Percentiles rank a stretch among this genome's conserved stretches.
phyloP scores from a whole-genome alignment of 2,329 filamentous ascomycete species.

The Aspergillus piperis region DNA sequence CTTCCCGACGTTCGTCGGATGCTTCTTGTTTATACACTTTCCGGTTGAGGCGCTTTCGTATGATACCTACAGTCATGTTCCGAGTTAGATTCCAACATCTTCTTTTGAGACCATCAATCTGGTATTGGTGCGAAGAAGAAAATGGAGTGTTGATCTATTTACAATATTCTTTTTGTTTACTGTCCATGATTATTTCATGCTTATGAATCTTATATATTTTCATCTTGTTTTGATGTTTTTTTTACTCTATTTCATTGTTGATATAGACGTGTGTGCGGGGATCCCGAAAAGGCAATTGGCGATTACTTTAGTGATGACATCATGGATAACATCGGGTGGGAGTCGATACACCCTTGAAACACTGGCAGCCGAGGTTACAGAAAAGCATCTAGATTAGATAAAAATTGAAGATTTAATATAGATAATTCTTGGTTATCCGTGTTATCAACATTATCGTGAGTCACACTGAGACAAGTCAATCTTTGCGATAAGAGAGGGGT shows the following conservation, averaged over 20 bases:
- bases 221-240: not conserved
- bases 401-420: not conserved
- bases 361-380: not conserved
- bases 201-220: not conserved
- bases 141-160: not conserved
- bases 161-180: not conserved
- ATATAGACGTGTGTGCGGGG: not conserved
- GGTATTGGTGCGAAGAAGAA: not conserved
- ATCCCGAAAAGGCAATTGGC: not conserved
- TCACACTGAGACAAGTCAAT: not conserved
- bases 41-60: constrained; percentile 5
- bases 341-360: not conserved
- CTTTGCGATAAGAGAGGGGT: not conserved
- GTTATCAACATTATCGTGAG: not conserved
- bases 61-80: constrained; percentile 22
- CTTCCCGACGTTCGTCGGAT: not conserved
- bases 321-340: not conserved
- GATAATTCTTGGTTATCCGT: not conserved
- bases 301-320: not conserved
- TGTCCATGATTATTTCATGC: not conserved
- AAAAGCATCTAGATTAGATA: not conserved
- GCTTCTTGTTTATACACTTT: constrained; percentile 10
- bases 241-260: not conserved
- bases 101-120: constrained; percentile 6
- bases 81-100: constrained; percentile 13